These are phyloP conservation scores for Colletotrichum spinosum DNA, from an alignment of 2,329 filamentous ascomycete species.

Conservation along the genomic window DNA sequence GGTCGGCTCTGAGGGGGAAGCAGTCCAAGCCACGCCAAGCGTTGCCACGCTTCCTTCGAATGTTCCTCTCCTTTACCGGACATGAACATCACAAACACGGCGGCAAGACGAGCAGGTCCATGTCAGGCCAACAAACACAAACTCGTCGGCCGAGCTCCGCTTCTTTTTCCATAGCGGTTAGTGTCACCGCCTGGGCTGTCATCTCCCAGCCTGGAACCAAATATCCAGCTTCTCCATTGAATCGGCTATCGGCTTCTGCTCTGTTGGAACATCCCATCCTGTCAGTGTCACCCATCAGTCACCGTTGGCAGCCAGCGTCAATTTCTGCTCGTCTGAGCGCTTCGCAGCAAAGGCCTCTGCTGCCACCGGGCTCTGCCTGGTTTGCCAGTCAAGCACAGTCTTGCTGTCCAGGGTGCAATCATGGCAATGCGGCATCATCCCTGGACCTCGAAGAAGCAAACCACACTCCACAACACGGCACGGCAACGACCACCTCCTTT, in stretches of 20 bases:
- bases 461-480: background rate
- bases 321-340: too few relatives aligned
- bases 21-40: slow-evolving; percentile 14
- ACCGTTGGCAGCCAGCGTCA: background rate
- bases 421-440: slow-evolving; percentile 1
- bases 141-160: slow-evolving; percentile 6
- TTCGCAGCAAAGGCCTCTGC: background rate
- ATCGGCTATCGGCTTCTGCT: slow-evolving; percentile 20
- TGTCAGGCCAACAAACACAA: background rate
- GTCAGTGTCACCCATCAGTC: slow-evolving; percentile 11
- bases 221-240: slow-evolving; percentile 24
- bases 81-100: background rate
- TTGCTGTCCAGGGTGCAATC: background rate
- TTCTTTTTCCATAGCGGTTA: background rate
- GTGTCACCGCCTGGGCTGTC: background rate
- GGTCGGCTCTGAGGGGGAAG: too few relatives aligned
- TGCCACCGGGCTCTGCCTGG: slow-evolving; percentile 22
- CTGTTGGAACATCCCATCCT: background rate
- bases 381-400: background rate
- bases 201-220: background rate
- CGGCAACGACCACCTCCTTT: too few relatives aligned
- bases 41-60: slow-evolving; percentile 13
- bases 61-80: background rate
- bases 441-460: slow-evolving; percentile 6
- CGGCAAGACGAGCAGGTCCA: background rate